Conservation (phyloP, 2,329 filamentous ascomycete genomes). For the Lasiodiplodia sp. region DNA sequence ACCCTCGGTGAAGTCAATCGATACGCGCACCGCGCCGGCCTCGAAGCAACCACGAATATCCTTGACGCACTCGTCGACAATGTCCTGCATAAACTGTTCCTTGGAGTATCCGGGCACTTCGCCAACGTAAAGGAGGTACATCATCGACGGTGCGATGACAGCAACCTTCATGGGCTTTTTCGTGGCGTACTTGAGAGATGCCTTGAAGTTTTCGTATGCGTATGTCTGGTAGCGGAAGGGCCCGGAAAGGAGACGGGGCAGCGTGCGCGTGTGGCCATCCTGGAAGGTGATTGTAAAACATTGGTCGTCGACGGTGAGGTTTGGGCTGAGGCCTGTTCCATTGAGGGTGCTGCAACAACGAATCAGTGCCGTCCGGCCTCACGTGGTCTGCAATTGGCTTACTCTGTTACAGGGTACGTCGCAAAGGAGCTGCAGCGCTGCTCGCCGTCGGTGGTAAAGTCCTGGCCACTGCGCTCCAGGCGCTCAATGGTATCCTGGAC, state of each 20-base stretch:
- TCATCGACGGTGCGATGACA: constrained; percentile 29
- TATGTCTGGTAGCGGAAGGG: constrained; percentile 29
- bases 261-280: constrained; percentile 28
- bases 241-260: constrained; percentile 23
- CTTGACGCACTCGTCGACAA: constrained; percentile 28
- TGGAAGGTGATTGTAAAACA: constrained; percentile 29
- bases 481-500: constrained; percentile 26
- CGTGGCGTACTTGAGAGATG: constrained; percentile 10
- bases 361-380: neutral
- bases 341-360: constrained; percentile 22
- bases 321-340: constrained; percentile 19
- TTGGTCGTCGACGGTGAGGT: constrained; percentile 26
- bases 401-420: constrained; percentile 28
- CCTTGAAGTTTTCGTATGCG: constrained; percentile 20
- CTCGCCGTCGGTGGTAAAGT: constrained; percentile 25
- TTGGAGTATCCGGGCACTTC: constrained; percentile 28
- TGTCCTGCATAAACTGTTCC: constrained; percentile 27
- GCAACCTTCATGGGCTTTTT: constrained; percentile 27
- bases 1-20: constrained; percentile 29
- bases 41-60: constrained; percentile 28
- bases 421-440: constrained; percentile 28
- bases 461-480: constrained; percentile 26
- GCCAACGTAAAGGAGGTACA: constrained; percentile 29
- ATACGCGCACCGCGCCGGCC: constrained; percentile 25
- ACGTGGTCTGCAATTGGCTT: neutral